These are phyloP conservation scores for Fusarium newnesense DNA, from an alignment of 2,329 filamentous ascomycete genomes.

Conservation along the genomic window DNA sequence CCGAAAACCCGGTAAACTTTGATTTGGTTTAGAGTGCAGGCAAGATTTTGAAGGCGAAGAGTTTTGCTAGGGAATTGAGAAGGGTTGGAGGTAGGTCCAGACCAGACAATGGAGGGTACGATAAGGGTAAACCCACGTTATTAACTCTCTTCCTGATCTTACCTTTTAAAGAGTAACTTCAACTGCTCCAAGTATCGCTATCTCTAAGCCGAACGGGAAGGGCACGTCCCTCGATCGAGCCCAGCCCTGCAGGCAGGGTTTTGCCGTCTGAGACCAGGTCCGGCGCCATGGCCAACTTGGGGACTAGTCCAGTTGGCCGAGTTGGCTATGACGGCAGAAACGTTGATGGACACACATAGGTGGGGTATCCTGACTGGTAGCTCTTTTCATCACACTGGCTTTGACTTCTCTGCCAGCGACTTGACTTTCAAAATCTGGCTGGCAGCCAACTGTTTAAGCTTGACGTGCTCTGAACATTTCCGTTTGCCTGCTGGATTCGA, in stretches of 20 bases:
- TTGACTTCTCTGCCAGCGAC: not conserved
- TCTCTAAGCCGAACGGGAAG: constrained; percentile 40
- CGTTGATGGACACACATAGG: constrained; percentile 33
- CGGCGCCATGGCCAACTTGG: constrained; percentile 28
- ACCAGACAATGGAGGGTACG: constrained; percentile 23
- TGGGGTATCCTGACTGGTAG: constrained; percentile 19
- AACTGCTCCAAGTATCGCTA: constrained; percentile 17
- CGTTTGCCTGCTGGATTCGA: not conserved
- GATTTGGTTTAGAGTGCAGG: constrained; percentile 14
- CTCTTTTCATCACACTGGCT: constrained; percentile 7
- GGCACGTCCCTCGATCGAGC: constrained; percentile 36
- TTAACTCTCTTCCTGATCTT: constrained; percentile 38
- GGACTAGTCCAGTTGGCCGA: constrained; percentile 34
- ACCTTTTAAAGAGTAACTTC: constrained; percentile 19
- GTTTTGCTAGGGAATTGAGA: constrained; percentile 12
- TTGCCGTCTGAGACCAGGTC: constrained; percentile 31
- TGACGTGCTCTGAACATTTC: not conserved
- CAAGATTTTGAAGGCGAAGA: constrained; percentile 11
- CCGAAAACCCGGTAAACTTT: constrained; percentile 33
- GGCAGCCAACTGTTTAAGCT: constrained; percentile 6
- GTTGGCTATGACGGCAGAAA: constrained; percentile 31
- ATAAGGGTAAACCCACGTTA: constrained; percentile 40
- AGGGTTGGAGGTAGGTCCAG: constrained; percentile 21
- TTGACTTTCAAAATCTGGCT: constrained; percentile 25
- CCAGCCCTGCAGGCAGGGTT: constrained; percentile 36